Evolutionary conservation across 169 alveolate species (phyloP).

Genomic region (Pseudocohnilembus persalinus): DNA sequence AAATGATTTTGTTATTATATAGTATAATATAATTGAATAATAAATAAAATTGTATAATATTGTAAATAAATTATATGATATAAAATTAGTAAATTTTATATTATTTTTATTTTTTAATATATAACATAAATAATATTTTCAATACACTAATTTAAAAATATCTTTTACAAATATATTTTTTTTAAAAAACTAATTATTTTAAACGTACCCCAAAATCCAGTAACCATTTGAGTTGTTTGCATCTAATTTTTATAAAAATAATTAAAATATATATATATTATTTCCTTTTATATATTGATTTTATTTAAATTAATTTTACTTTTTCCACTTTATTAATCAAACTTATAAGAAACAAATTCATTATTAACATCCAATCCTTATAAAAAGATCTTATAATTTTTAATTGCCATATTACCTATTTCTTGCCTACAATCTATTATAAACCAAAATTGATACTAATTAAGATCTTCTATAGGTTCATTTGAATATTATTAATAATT

Average conservation of each 20-base stretch:
- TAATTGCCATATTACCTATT: not conserved
- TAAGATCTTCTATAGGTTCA: not conserved
- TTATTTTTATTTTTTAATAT: too few species aligned
- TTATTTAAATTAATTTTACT: not conserved
- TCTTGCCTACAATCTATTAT: not conserved
- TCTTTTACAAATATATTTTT: not conserved
- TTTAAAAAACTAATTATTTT: too few species aligned
- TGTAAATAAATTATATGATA: too few species aligned
- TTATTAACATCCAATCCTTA: not conserved
- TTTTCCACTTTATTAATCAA: not conserved
- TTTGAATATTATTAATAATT: not conserved
- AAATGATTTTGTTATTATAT: too few species aligned
- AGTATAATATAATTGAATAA: too few species aligned
- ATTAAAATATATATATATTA: too few species aligned
- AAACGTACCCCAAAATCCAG: not conserved
- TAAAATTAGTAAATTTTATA: too few species aligned
- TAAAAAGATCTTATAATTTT: too few species aligned
- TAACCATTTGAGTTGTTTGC: not conserved
- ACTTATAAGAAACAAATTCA: not conserved
- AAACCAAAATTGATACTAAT: not conserved
- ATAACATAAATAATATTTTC: too few species aligned
- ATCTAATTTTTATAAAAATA: not conserved
- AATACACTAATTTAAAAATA: too few species aligned
- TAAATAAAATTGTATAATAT: too few species aligned
- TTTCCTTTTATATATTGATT: not conserved